Percentiles rank a stretch among this genome's conserved stretches.
Conservation (phyloP, 1,139 yeast species). For the Yamadazyma blattariae region DNA sequence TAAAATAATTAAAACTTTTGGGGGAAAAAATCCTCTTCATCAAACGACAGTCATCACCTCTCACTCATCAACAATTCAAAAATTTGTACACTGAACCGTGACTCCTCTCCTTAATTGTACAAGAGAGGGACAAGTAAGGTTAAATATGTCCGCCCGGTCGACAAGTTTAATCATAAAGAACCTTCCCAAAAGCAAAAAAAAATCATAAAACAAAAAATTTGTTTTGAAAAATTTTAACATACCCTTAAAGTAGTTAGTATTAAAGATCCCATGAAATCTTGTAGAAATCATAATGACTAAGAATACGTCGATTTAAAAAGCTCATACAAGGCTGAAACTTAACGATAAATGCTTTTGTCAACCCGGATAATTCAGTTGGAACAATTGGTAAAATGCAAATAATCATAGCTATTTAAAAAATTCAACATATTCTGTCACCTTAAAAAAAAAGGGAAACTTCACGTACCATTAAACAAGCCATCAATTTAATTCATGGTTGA, state of each 20-base stretch:
- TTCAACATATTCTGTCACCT: constrained; percentile 1
- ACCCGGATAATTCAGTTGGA: constrained; percentile 75
- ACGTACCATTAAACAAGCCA: too few species aligned
- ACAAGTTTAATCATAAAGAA: constrained; percentile 51
- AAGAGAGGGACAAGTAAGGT: constrained; percentile 46
- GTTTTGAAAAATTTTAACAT: too few species aligned
- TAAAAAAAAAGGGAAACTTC: too few species aligned
- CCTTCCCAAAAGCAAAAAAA: too few species aligned
- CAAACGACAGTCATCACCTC: constrained; percentile 54
- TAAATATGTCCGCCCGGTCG: constrained; percentile 83
- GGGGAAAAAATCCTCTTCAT: constrained; percentile 12
- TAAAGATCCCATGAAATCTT: too few species aligned
- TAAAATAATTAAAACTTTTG: too few species aligned
- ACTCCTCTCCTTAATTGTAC: constrained; percentile 51
- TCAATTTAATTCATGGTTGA: too few species aligned
- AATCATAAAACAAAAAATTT: too few species aligned
- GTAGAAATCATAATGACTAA: too few species aligned
- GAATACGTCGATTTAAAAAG: too few species aligned
- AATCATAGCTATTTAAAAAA: constrained; percentile 50
- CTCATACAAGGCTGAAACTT: constrained; percentile 90
- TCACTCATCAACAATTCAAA: constrained; percentile 48
- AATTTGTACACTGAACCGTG: constrained; percentile 68
- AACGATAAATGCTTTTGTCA: constrained; percentile 75
- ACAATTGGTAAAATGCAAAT: constrained; percentile 75
- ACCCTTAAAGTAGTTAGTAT: too few species aligned